Evolutionary conservation across 176 grass and related monocot genomes (phyloP).

Genomic region (Carex pumila): DNA sequence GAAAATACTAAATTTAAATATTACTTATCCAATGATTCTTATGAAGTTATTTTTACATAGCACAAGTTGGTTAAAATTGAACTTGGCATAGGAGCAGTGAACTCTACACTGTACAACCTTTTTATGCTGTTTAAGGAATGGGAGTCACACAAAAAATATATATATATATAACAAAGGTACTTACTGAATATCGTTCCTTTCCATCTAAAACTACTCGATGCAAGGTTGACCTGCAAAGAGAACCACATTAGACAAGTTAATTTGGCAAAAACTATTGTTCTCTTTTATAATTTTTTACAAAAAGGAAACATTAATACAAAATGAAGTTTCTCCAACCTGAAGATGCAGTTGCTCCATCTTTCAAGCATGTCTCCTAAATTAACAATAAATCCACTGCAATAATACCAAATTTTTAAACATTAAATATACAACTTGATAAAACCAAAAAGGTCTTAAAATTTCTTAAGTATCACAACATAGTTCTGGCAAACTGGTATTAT

Average conservation of each 20-base stretch:
- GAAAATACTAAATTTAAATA: not conserved
- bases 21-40: not conserved
- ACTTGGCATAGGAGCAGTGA: not conserved
- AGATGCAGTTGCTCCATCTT: constrained; percentile 89
- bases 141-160: not conserved
- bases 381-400: constrained; percentile 74
- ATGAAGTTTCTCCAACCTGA: constrained; percentile 45
- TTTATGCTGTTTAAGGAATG: not conserved
- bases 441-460: not conserved
- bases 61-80: not conserved
- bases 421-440: not conserved
- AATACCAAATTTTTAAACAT: constrained; percentile 4
- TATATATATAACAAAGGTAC: not conserved
- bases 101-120: not conserved
- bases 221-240: constrained; percentile 65
- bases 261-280: not conserved
- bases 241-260: constrained; percentile 6
- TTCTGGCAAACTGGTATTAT: not conserved
- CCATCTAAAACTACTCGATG: constrained; percentile 80
- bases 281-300: not conserved
- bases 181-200: constrained; percentile 72
- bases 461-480: not conserved
- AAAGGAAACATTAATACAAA: not conserved
- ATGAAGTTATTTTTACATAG: not conserved
- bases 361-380: constrained; percentile 99